Conservation (phyloP, 352 stramenopile genomes). For the Phytophthora meadii region DNA sequence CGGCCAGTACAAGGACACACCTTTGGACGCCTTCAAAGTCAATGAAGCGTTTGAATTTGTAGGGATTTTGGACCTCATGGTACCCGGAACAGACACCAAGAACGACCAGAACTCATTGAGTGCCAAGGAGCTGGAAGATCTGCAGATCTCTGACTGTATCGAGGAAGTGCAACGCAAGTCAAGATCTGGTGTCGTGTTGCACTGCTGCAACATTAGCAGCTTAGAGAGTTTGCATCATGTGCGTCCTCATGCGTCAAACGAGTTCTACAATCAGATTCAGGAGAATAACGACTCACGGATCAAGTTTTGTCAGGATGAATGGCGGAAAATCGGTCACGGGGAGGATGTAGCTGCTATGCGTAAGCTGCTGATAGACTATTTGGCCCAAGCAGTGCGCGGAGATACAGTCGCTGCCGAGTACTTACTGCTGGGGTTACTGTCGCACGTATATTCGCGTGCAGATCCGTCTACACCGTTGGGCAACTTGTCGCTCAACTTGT, state of each 20-base stretch:
- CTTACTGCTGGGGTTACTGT: slow-evolving; percentile 70
- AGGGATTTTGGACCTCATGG: slow-evolving; percentile 72
- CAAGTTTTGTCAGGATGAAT: slow-evolving; percentile 48
- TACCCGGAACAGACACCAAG: slow-evolving; percentile 37
- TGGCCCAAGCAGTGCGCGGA: slow-evolving; percentile 45
- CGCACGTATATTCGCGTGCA: slow-evolving; percentile 73
- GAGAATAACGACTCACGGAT: slow-evolving; percentile 44
- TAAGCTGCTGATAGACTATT: slow-evolving; percentile 48
- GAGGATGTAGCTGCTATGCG: slow-evolving; percentile 39
- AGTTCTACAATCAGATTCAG: slow-evolving; percentile 41
- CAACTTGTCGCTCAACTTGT: slow-evolving; percentile 78
- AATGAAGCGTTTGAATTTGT: slow-evolving; percentile 89
- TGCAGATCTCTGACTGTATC: slow-evolving; percentile 74
- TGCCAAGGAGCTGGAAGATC: slow-evolving; percentile 51
- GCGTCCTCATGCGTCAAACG: slow-evolving; percentile 47
- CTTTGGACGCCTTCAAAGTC: slow-evolving; percentile 73
- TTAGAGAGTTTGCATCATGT: slow-evolving; percentile 58
- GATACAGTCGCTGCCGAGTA: slow-evolving; percentile 76
- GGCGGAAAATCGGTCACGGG: slow-evolving; percentile 30
- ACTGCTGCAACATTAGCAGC: slow-evolving; percentile 61
- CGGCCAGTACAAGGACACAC: slow-evolving; percentile 54
- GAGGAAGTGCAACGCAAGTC: slow-evolving; percentile 61
- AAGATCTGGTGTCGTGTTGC: slow-evolving; percentile 60
- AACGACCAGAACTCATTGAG: slow-evolving; percentile 21
- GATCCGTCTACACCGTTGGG: slow-evolving; percentile 71